These are phyloP conservation scores for Epichloe aotearoae DNA, from an alignment of 2,329 filamentous ascomycete genomes.

Conservation along the genomic window DNA sequence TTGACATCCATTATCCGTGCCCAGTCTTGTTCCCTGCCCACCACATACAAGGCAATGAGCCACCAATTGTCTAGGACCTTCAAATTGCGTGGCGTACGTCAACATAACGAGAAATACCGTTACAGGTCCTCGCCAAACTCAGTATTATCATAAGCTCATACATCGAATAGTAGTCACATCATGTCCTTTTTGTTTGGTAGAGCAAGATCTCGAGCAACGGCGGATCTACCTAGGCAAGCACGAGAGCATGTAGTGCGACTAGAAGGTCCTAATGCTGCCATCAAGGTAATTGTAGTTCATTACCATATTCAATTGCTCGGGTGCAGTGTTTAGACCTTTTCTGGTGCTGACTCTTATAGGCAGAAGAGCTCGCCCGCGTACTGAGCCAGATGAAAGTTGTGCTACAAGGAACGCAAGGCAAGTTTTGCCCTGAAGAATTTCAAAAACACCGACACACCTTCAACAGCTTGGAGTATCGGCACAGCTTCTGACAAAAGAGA, in stretches of 20 bases:
- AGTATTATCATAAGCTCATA: neutral
- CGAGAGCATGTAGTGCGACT: conserved; percentile 40
- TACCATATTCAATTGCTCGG: neutral
- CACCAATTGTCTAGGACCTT: neutral
- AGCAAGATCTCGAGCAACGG: conserved; percentile 35
- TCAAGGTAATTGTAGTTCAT: conserved; percentile 26
- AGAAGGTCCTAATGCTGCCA: conserved; percentile 32
- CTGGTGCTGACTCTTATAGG: conserved; percentile 32
- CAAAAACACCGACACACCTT: neutral
- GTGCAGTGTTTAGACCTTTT: neutral
- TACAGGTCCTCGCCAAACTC: neutral
- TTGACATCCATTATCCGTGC: neutral
- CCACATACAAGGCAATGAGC: neutral
- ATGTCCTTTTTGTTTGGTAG: conserved; percentile 47
- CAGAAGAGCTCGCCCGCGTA: conserved; percentile 76
- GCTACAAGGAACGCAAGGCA: conserved; percentile 87
- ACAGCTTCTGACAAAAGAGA: neutral
- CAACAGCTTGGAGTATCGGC: no score
- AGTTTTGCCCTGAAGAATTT: conserved; percentile 8
- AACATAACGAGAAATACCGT: neutral
- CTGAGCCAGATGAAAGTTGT: conserved; percentile 85
- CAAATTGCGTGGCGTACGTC: neutral
- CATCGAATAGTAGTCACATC: neutral
- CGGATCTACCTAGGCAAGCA: conserved; percentile 43
- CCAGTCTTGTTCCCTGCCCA: neutral